Base-by-base conservation (phyloP, 2,329 filamentous ascomycete genomes). In the Aspergillaceae sp. region DNA sequence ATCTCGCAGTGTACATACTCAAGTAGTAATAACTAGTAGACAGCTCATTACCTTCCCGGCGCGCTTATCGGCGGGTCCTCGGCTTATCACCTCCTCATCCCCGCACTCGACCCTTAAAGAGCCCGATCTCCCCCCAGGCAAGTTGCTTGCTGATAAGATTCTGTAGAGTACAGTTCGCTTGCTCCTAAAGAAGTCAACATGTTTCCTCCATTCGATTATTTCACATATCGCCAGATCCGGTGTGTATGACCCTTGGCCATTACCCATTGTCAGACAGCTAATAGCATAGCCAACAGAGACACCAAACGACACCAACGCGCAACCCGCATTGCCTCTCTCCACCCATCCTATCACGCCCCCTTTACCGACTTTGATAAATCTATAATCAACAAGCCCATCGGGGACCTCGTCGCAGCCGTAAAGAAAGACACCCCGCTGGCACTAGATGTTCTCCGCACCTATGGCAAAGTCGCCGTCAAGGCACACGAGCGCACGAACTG, bases 401-500 rank as follows among this genome's bases (percentile, higher is more conserved):
- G 84, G 53, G 75, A 85, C 47, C 79, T 95, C 3, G 89, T 95
- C 19, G 19, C 19, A 19, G 19, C 19, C 19, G 19, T 19, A 19
- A 19, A 19, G 19, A 19, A 19, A 19, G 19, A 19, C 19, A 19
- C 19, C 19, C 19, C 19, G 19, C 19, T 19, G 19, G 19, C 19
- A 19, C 19, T 19, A 2, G 82, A 88, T 50, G 78, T 96, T 41
- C 79, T 96, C n/a, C 80, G 75, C 49, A 82, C 88, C 7, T 97
- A 96, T 63, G 86, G 86, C 58, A 95, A 94, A 66, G 83, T 91
- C 19, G 86, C 90, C 0, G 64, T 94, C 44, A 84, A 82, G 59
- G 90, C 88, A 1, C 91, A 96, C 33, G 77, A 83, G 51, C 84
- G 84, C 68, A 95, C 89, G 2, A 96, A 96, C 65, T 94, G 87